phyloP scores from a whole-genome alignment of 495 filamentous ascomycete species.

The Penicillium angulare region DNA sequence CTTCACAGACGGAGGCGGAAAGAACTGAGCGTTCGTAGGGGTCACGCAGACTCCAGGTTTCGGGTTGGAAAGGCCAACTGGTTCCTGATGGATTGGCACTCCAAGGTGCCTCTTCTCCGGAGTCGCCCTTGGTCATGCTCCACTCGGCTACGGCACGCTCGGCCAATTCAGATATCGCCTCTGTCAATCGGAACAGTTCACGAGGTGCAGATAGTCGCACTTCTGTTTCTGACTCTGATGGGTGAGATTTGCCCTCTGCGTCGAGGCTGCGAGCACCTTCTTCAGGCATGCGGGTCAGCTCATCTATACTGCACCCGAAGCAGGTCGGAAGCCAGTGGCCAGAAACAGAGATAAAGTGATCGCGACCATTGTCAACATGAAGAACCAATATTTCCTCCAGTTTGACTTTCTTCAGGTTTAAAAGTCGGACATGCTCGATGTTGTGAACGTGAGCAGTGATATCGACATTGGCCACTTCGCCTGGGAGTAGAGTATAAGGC shows the following conservation, averaged over 20 bases:
- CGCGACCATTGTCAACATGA: slow-evolving; percentile 78
- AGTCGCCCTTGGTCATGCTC: slow-evolving; percentile 66
- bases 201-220: slow-evolving; percentile 71
- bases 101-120: slow-evolving; percentile 51
- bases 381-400: slow-evolving; percentile 88
- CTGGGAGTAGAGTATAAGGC: slow-evolving; percentile 69
- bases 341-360: slow-evolving; percentile 84
- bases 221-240: slow-evolving; percentile 40
- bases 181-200: slow-evolving; percentile 85
- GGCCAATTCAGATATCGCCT: slow-evolving; percentile 71
- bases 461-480: slow-evolving; percentile 71
- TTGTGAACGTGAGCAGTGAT: slow-evolving; percentile 63
- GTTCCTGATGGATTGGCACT: slow-evolving; percentile 49
- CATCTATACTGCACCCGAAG: slow-evolving; percentile 79
- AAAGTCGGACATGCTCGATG: slow-evolving; percentile 57
- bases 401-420: slow-evolving; percentile 65
- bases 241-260: slow-evolving; percentile 18
- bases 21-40: slow-evolving; percentile 31
- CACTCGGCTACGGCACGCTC: slow-evolving; percentile 78
- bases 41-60: slow-evolving; percentile 48
- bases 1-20: slow-evolving; percentile 52
- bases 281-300: slow-evolving; percentile 81
- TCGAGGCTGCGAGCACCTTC: slow-evolving; percentile 60
- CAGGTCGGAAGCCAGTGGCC: slow-evolving; percentile 78
- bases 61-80: slow-evolving; percentile 73